Evolutionary conservation across 108 stramenopile genomes (phyloP), one percentile per base, ranked within the genome.

Genomic region (Aurantiochytrium sp.): DNA sequence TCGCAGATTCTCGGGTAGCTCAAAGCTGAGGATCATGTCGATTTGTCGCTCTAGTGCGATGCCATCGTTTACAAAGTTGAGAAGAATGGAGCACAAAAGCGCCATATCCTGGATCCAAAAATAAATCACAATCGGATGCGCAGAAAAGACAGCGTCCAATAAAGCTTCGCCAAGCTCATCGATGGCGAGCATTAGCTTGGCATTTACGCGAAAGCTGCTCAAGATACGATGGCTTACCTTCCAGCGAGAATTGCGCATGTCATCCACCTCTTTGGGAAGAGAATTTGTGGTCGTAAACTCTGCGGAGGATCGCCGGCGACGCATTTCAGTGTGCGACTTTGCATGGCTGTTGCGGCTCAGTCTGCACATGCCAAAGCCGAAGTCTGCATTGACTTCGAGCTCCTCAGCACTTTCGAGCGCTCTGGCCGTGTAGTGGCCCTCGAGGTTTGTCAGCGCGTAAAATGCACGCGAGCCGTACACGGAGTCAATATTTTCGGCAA

Each of bases 31-130:
- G 49, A 83, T 83, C 0, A 4, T 51, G 12, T 83, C 21, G 12
- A 83, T 53, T 23, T 83, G 73, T 6, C 51, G 44, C 12, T 44
- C 73, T 0, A 83, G 28, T 12, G 51, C 73, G 51, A 83, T 51
- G 51, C 44, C 44, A 53, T 83, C 73, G 2, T 83, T 83, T 12
- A 83, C 44, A 53, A 83, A 83, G 51, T 83, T 83, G 73, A 53
- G 49, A 6, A 83, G 51, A 53, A 83, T 53, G 12, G 73, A 25
- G 28, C 44, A 83, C 44, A 83, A 44, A 6, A 83, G 51, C 19
- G 73, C 73, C 73, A 83, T 83, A 53, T 83, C 73, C n/a, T 83
- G 73, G n/a, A 83, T 53, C 73, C 73, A 83, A 4, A 83, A 83
- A n/a, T 83, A 83, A 47, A 47, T 25, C 43, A 83, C 73, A 23